Evolutionary conservation across 2,329 filamentous ascomycete genomes (phyloP), one percentile per base, ranked within the genome.

Genomic region (Nothophaeocryptopus gaeumannii): DNA sequence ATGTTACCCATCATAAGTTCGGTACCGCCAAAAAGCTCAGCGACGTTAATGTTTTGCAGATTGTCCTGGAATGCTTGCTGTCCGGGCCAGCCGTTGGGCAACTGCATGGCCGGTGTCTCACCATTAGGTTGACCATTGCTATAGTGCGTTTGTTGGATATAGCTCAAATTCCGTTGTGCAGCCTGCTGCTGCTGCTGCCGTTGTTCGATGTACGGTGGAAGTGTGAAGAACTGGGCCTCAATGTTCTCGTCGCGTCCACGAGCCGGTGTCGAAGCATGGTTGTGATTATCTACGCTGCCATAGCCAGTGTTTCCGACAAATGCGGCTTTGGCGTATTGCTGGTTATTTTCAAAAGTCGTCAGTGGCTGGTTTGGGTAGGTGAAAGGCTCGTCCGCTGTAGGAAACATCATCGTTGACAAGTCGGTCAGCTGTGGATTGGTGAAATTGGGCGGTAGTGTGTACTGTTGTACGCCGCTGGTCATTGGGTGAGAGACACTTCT

Each of bases 351-450:
- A 52, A 76, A 77, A 0, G 72, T 75, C 30, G 85, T 83, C 73
- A 86, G 81, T 0, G 86, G 83, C 57, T 89, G 86, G 61, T 85
- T 89, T 0, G 86, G 87, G 61, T 92, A 93, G 0, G 84, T 85
- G 55, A 92, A 86, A 0, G 88, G 86, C 60, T 92, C 87, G 48
- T 67, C 63, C 35, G 81, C 80, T 31, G 81, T 79, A 1, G 86
- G 84, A 62, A 92, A 92, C 85, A 92, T 90, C 72, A 91, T 82
- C 3, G 84, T 82, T 51, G 85, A 85, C 5, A 91, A 77, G 64
- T 88, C 86, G 56, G 86, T 80, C 12, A 90, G 73, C 8, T 70
- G 72, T 2, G 73, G 70, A 49, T 72, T 74, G 20, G 54, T 50
- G 32, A 67, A 63, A 40, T 63, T 59, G 16, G 55, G 57, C 2